Percentiles rank a stretch among this genome's conserved stretches.
Evolutionary conservation across 495 filamentous ascomycete genomes (phyloP).

Genomic region (Lophium mytilinum): DNA sequence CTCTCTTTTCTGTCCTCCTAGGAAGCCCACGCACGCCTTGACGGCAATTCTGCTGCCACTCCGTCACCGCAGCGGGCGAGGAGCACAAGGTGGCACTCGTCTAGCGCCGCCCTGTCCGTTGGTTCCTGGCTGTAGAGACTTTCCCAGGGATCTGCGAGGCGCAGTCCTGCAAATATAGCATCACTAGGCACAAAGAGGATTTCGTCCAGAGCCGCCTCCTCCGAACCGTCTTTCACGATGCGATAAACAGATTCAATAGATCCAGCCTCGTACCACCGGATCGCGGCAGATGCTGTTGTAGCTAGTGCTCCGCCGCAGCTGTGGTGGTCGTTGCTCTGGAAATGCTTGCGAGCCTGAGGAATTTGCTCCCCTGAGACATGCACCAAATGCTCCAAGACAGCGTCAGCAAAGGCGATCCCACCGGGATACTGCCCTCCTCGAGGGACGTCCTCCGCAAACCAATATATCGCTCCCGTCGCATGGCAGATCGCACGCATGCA

Average conservation of each 20-base stretch:
- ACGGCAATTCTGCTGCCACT: background rate
- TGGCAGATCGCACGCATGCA: background rate
- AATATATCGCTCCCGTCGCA: background rate
- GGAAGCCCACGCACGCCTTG: background rate
- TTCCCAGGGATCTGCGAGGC: background rate
- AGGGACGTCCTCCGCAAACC: background rate
- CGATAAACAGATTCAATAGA: background rate
- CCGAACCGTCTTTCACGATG: background rate
- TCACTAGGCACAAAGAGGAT: background rate
- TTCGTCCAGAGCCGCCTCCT: background rate
- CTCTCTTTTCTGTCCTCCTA: background rate
- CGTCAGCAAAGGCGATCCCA: background rate
- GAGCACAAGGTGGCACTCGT: background rate
- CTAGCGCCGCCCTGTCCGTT: background rate
- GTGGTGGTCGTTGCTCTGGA: background rate
- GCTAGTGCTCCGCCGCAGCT: background rate
- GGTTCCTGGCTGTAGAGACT: background rate
- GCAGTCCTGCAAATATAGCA: conserved; percentile 1
- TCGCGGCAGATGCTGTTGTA: background rate
- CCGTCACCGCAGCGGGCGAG: background rate
- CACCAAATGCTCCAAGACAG: background rate
- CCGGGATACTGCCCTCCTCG: background rate
- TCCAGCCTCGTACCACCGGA: background rate
- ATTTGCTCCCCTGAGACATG: background rate
- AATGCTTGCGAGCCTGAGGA: background rate